Base-by-base conservation (phyloP, 176 grass and related monocot genomes). In the Musa beccarii region DNA sequence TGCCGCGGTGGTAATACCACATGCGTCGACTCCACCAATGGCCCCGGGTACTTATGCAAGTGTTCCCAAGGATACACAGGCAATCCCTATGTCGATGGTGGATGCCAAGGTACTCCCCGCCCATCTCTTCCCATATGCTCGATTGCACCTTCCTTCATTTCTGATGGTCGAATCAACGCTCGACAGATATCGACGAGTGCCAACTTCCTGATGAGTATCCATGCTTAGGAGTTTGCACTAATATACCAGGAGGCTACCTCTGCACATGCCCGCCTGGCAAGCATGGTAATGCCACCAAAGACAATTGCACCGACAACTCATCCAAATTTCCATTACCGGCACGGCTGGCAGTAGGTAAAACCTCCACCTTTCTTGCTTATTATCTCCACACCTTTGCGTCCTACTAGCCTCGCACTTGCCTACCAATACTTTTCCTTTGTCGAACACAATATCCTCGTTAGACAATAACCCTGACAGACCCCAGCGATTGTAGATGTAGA, bases 231-330 rank as follows among this genome's bases (percentile, higher is more conserved):
- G 65, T 0, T 51, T 76, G 75, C 53, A 23, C 0, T 1, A 89
- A 89, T 43, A 83, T 0, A 69, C 52, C 11, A 16, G 87, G 83
- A 43, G 8, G 19, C 1, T 85, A 80, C 23, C 5, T 2, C 3
- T 85, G 87, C 80, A 80, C 59, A 49, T 89, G 87, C 21, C 51
- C 49, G 22, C 16, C 17, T 49, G 87, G 83, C 56, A 85, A 11
- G 65, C 23, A 12, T 61, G 19, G 61, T 25, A 20, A 89, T 63
- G 57, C 80, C 1, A 69, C 6, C 59, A 77, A 63, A 1, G 34
- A 20, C 11, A 51, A 8, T n/a, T 64, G 75, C 0, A 6, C 34
- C 34, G 34, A 34, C 75, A 23, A 13, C 1, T 16, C 13, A 74
- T 12, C 13, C 2, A 23, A 74, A 14, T 56, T 29, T 14, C 14